Percentiles rank a stretch among this genome's conserved stretches.
Evolutionary conservation across 1,139 yeast species (phyloP).

Genomic region (Lodderomyces elongisporus): DNA sequence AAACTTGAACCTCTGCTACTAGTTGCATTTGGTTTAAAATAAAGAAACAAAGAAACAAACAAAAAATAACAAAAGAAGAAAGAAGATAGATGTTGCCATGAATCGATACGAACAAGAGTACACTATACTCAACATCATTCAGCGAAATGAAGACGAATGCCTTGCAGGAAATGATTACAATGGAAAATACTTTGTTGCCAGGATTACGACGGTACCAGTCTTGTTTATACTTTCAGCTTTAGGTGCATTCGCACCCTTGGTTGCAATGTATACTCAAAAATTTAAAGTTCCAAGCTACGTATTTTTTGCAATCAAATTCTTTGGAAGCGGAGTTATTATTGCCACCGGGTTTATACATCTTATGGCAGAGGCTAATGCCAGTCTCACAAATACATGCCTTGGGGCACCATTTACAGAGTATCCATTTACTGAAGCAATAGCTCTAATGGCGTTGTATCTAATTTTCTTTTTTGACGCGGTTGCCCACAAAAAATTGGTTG

Average conservation of each 20-base stretch:
- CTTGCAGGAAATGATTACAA: constrained; percentile 16
- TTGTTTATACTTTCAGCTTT: constrained; percentile 26
- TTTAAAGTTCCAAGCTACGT: constrained; percentile 23
- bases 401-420: constrained; percentile 26
- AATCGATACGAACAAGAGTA: too few relatives aligned
- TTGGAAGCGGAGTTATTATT: constrained; percentile 34
- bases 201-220: constrained; percentile 29
- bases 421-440: constrained; percentile 33
- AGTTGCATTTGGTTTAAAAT: too few relatives aligned
- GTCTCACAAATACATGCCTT: constrained; percentile 25
- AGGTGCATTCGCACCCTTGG: constrained; percentile 29
- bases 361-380: constrained; percentile 24
- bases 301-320: constrained; percentile 23
- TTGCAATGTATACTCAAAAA: constrained; percentile 18
- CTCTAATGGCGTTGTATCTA: constrained; percentile 27
- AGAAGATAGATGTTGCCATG: too few relatives aligned
- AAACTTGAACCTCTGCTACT: too few relatives aligned
- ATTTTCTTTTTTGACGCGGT: constrained; percentile 29
- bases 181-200: constrained; percentile 17
- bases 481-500: constrained; percentile 21
- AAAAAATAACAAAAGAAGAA: too few relatives aligned
- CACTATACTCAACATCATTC: too few relatives aligned
- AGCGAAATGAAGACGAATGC: constrained; percentile 14
- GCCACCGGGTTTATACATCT: constrained; percentile 34
- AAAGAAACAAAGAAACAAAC: too few relatives aligned